These are phyloP conservation scores for Zoysia matrella DNA, from an alignment of 202 grass and related monocot genomes.

Conservation along the genomic window DNA sequence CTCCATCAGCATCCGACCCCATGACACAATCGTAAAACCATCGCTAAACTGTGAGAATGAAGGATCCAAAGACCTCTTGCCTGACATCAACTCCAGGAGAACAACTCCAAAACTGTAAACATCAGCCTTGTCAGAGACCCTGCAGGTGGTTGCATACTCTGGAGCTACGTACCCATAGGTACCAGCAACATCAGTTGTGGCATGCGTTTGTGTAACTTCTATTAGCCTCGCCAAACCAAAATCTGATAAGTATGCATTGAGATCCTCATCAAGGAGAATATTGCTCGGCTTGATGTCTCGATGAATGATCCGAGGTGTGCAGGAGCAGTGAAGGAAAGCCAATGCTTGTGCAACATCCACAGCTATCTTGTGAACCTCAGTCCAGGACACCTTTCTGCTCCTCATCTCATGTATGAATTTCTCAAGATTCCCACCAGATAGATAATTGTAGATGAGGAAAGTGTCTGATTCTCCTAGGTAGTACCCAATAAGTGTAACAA, in stretches of 20 bases:
- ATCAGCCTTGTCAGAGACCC: constrained; percentile 76
- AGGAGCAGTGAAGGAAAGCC: constrained; percentile 62
- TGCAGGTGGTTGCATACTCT: constrained; percentile 69
- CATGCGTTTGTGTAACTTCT: constrained; percentile 69
- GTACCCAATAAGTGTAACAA: constrained; percentile 77
- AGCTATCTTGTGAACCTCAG: constrained; percentile 61
- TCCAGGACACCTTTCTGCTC: constrained; percentile 49
- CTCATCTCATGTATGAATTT: constrained; percentile 64
- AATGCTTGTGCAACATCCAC: constrained; percentile 62
- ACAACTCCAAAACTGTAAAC: constrained; percentile 75
- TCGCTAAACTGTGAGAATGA: constrained; percentile 64
- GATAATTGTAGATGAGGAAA: constrained; percentile 77
- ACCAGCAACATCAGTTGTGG: constrained; percentile 73
- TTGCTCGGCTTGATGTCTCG: constrained; percentile 80
- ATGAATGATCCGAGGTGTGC: constrained; percentile 68
- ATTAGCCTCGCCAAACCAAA: constrained; percentile 71
- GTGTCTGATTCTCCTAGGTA: constrained; percentile 62
- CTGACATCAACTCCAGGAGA: constrained; percentile 70
- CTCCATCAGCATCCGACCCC: constrained; percentile 67
- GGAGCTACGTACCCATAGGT: constrained; percentile 81
- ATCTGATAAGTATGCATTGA: constrained; percentile 79
- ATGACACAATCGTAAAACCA: constrained; percentile 69
- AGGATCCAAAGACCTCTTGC: constrained; percentile 71
- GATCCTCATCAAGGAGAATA: constrained; percentile 65
- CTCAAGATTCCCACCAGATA: constrained; percentile 66